Evolutionary conservation across 305 asterid species (phyloP).

Genomic region (Stenogyne calaminthoides): DNA sequence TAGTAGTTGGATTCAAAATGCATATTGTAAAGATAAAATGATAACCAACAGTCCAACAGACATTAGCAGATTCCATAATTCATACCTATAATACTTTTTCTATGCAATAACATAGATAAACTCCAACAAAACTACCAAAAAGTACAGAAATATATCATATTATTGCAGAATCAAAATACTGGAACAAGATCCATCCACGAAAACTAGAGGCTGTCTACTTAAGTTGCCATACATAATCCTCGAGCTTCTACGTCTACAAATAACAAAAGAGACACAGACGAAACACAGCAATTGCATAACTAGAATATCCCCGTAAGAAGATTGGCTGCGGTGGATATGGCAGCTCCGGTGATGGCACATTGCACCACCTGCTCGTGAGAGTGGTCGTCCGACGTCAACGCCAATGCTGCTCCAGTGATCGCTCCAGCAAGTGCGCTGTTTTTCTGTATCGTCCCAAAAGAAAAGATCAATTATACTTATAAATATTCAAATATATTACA

Average conservation of each 20-base stretch:
- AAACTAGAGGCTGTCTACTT: not conserved
- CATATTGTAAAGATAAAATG: too few species aligned
- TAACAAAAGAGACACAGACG: not conserved
- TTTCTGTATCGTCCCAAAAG: slow-evolving; percentile 44
- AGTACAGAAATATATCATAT: not conserved
- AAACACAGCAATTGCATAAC: not conserved
- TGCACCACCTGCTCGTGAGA: slow-evolving; percentile 83
- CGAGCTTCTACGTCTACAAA: not conserved
- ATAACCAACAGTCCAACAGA: too few species aligned
- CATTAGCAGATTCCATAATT: too few species aligned
- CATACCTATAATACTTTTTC: too few species aligned
- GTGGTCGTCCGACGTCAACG: slow-evolving; percentile 59
- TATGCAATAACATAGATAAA: too few species aligned
- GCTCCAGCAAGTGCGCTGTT: slow-evolving; percentile 90
- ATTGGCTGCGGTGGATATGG: slow-evolving; percentile 83
- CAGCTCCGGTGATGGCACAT: slow-evolving; percentile 89
- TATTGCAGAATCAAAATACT: not conserved
- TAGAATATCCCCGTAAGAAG: slow-evolving; percentile 77
- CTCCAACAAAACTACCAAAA: not conserved
- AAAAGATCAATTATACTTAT: not conserved
- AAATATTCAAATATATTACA: not conserved
- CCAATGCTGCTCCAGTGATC: slow-evolving; percentile 80
- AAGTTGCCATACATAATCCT: not conserved
- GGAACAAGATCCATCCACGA: not conserved
- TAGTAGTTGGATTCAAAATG: too few species aligned